A percentile compares a stretch with the other conserved stretches of the same genome.
Evolutionary conservation across 768 basidiomycete species (phyloP).

Genomic region (Sistotremastrum suecicum): DNA sequence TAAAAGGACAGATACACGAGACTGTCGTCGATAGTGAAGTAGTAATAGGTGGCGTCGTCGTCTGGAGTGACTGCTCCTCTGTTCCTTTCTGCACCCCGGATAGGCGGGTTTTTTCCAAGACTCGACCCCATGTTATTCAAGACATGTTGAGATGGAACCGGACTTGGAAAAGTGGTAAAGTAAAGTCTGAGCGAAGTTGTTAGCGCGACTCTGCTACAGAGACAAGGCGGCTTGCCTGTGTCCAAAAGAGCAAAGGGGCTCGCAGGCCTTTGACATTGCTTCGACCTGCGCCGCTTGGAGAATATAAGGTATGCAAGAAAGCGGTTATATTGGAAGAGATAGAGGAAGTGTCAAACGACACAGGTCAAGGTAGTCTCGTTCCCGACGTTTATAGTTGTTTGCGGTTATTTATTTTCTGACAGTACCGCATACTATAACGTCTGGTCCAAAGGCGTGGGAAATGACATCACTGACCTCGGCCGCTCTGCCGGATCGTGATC

Average conservation of each 20-base stretch:
- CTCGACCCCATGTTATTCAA: slow-evolving; percentile 49
- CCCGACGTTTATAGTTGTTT: no score
- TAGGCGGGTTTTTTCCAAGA: slow-evolving; percentile 38
- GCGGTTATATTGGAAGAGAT: no score
- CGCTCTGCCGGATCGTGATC: no score
- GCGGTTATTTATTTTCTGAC: no score
- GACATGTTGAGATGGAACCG: slow-evolving; percentile 46
- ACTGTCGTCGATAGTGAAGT: slow-evolving; percentile 88
- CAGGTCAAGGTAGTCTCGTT: no score
- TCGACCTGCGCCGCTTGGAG: no score
- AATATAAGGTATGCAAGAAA: no score
- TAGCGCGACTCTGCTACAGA: neutral
- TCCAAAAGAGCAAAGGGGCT: slow-evolving; percentile 66
- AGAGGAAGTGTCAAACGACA: no score
- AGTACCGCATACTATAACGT: no score
- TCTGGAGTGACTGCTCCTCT: slow-evolving; percentile 57
- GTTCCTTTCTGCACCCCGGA: slow-evolving; percentile 45
- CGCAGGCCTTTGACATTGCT: slow-evolving; percentile 24
- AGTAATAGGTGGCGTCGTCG: slow-evolving; percentile 68
- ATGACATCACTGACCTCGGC: no score
- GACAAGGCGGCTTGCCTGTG: slow-evolving; percentile 39
- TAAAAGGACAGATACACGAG: slow-evolving; percentile 88
- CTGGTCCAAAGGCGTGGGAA: no score
- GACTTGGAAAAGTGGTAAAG: slow-evolving; percentile 80
- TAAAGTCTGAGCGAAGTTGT: slow-evolving; percentile 40